A percentile compares a stretch with the other conserved stretches of the same genome.
These are phyloP conservation scores for Mimosa pudica DNA, from an alignment of 306 rosid genomes.

Conservation along the genomic window DNA sequence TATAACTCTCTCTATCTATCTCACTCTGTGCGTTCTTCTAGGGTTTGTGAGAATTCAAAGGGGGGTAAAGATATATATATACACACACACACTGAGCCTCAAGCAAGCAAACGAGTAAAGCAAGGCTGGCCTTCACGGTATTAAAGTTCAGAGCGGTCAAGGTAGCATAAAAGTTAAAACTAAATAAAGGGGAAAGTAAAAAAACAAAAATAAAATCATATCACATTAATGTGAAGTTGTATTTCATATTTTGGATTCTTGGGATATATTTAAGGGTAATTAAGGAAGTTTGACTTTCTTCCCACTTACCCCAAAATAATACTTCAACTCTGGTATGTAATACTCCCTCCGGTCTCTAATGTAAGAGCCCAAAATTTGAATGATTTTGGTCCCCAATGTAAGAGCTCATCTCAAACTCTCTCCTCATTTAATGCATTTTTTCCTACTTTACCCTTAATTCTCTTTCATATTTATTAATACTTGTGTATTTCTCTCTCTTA, in stretches of 20 bases:
- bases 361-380: too few relatives aligned
- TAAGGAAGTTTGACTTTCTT: not conserved
- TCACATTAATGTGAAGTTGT: not conserved
- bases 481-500: too few relatives aligned
- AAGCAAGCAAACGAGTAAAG: not conserved
- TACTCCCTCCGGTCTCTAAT: too few relatives aligned
- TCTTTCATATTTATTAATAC: too few relatives aligned
- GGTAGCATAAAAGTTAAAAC: not conserved
- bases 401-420: too few relatives aligned
- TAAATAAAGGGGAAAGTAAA: not conserved
- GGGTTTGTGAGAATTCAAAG: not conserved
- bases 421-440: too few relatives aligned
- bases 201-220: not conserved
- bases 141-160: slow-evolving; percentile 6
- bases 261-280: not conserved
- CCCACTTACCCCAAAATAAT: slow-evolving; percentile 1
- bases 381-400: too few relatives aligned
- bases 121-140: not conserved
- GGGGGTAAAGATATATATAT: not conserved
- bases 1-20: not conserved
- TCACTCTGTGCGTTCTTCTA: not conserved
- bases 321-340: too few relatives aligned
- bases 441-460: too few relatives aligned
- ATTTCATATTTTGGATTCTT: slow-evolving; percentile 19
- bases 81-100: not conserved